Conservation (phyloP, 2,329 filamentous ascomycete species). For the Penicillium sp. region DNA sequence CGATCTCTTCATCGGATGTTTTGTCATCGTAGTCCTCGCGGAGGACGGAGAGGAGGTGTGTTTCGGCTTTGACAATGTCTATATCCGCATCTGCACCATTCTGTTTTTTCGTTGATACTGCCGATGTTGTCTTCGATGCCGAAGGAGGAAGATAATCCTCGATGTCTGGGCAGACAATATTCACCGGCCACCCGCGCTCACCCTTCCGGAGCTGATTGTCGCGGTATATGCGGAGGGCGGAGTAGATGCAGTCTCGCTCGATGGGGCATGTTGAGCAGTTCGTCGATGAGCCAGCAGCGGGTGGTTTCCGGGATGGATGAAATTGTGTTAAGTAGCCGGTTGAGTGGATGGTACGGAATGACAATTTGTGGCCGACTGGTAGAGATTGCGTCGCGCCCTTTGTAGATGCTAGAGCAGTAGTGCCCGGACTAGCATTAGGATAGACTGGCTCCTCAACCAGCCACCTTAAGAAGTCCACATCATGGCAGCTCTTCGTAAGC, state of each 20-base stretch:
- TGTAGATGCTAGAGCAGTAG: constrained; percentile 6
- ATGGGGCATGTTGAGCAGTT: constrained; percentile 84
- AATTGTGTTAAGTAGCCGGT: constrained; percentile 80
- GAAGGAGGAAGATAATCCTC: constrained; percentile 67
- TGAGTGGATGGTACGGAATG: constrained; percentile 66
- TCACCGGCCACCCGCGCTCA: constrained; percentile 79
- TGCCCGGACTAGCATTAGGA: constrained; percentile 66
- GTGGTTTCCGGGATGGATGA: constrained; percentile 74
- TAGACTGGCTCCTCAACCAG: constrained; percentile 56
- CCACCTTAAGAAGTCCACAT: constrained; percentile 93
- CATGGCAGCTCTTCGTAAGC: constrained; percentile 94
- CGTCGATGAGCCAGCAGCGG: constrained; percentile 73
- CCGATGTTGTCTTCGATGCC: constrained; percentile 36
- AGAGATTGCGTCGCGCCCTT: background rate
- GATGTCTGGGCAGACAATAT: constrained; percentile 89
- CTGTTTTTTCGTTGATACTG: background rate
- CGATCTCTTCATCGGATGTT: constrained; percentile 58
- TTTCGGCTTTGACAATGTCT: constrained; percentile 47
- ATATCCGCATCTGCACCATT: background rate
- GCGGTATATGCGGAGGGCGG: constrained; percentile 80
- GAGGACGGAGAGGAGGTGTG: constrained; percentile 55
- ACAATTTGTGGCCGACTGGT: background rate
- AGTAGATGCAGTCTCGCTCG: constrained; percentile 80
- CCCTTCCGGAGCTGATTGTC: constrained; percentile 69
- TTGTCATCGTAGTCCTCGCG: constrained; percentile 61